Percentiles rank a stretch among this genome's conserved stretches.
These are phyloP conservation scores for Aegilops tauschii DNA, from an alignment of 176 grass and related monocot genomes.

Conservation along the genomic window DNA sequence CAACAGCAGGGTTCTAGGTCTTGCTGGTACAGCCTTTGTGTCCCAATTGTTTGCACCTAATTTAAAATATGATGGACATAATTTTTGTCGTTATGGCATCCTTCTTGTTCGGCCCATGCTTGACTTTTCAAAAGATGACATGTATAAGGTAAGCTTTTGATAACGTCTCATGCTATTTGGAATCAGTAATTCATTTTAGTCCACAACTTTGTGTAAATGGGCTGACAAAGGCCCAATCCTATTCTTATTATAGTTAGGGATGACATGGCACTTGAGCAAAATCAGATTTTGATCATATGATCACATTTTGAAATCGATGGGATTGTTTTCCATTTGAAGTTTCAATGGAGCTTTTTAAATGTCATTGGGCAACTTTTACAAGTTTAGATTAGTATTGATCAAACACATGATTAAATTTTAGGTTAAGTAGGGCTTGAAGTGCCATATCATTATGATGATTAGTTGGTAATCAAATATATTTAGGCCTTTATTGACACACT, in stretches of 20 bases:
- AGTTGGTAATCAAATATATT: conserved; percentile 9
- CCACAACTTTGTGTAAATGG: neutral
- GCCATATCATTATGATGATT: neutral
- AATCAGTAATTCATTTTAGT: conserved; percentile 1
- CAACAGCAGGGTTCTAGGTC: conserved; percentile 91
- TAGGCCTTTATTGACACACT: neutral
- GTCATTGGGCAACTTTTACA: neutral
- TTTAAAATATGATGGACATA: conserved; percentile 53
- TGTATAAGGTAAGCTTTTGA: conserved; percentile 76
- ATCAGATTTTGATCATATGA: neutral
- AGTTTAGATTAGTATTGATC: neutral
- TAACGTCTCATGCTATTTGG: neutral
- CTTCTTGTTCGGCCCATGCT: conserved; percentile 92
- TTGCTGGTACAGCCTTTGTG: conserved; percentile 90
- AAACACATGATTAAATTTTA: neutral
- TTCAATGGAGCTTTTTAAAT: neutral
- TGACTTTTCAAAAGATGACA: conserved; percentile 92
- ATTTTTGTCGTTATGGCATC: conserved; percentile 34
- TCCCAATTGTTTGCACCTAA: conserved; percentile 71
- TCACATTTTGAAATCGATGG: neutral
- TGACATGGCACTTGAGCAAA: neutral
- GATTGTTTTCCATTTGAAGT: neutral
- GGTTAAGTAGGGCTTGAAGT: neutral
- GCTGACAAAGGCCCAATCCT: neutral
- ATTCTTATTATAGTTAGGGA: neutral